Evolutionary conservation across 495 filamentous ascomycete genomes (phyloP).

Genomic region (Cercophora newfieldiana): DNA sequence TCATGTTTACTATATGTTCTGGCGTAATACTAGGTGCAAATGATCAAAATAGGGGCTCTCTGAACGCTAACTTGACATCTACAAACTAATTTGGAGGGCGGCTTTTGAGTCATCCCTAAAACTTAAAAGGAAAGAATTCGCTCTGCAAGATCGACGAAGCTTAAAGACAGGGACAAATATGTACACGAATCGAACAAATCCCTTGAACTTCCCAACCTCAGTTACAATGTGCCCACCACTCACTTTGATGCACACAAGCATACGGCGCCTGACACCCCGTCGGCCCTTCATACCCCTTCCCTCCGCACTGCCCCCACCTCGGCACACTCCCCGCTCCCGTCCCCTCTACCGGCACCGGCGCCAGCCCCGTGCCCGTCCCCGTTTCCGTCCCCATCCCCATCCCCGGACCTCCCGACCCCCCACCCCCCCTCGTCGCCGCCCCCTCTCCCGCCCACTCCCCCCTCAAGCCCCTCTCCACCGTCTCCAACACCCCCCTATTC

Average conservation of each 20-base stretch:
- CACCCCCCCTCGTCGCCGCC: not conserved
- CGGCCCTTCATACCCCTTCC: not conserved
- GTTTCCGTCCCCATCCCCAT: not conserved
- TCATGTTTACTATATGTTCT: no score
- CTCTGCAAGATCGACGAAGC: no score
- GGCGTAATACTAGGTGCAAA: no score
- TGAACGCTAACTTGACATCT: no score
- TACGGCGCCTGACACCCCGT: not conserved
- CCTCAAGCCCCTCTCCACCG: constrained; percentile 35
- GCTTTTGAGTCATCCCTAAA: no score
- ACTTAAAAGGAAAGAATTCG: no score
- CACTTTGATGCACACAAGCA: not conserved
- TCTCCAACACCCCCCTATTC: constrained; percentile 58
- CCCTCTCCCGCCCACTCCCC: not conserved
- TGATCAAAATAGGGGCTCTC: no score
- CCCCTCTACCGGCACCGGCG: not conserved
- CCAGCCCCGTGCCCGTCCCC: not conserved
- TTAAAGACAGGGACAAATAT: no score
- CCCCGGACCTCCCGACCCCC: constrained; percentile 22
- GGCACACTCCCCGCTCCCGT: not conserved
- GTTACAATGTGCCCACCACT: constrained; percentile 4
- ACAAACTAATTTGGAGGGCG: no score
- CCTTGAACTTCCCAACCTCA: not conserved
- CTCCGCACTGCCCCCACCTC: not conserved
- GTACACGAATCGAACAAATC: no score